Conservation (phyloP, 345 rosid species). For the Turnera subulata region DNA sequence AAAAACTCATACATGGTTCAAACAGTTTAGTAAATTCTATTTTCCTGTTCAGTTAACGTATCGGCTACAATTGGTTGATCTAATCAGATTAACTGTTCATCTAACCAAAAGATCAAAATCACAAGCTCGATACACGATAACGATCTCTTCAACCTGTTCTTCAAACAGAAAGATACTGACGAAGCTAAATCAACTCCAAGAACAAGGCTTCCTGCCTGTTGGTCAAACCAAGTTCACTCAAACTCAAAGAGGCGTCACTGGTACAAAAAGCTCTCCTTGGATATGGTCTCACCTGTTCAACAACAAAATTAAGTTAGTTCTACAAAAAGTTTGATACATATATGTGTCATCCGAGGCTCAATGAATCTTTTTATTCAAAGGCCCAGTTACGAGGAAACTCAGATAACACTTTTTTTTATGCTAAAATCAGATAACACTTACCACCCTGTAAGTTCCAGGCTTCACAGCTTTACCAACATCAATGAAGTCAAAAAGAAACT, state of each 20-base stretch:
- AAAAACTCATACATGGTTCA: background rate
- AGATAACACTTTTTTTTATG: conserved; percentile 36
- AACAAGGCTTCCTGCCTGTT: conserved; percentile 79
- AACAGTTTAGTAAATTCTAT: background rate
- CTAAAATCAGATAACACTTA: conserved; percentile 29
- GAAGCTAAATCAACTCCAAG: conserved; percentile 55
- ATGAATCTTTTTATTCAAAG: no score
- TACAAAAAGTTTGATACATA: no score
- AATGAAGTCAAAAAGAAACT: conserved; percentile 74
- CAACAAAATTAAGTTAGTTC: background rate
- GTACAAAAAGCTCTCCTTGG: conserved; percentile 60
- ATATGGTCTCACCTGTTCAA: conserved; percentile 68
- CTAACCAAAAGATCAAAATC: conserved; percentile 1
- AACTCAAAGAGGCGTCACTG: conserved; percentile 43
- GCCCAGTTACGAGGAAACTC: no score
- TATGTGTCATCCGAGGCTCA: no score
- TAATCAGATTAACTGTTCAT: background rate
- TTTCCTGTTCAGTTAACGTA: background rate
- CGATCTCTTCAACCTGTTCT: no score
- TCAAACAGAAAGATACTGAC: background rate
- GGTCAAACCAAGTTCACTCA: conserved; percentile 63
- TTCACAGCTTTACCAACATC: conserved; percentile 54
- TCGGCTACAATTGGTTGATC: background rate
- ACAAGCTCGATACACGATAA: no score
- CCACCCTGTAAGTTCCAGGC: conserved; percentile 71